Base-by-base conservation (phyloP, 768 basidiomycete species). In the Suillus subluteus region DNA sequence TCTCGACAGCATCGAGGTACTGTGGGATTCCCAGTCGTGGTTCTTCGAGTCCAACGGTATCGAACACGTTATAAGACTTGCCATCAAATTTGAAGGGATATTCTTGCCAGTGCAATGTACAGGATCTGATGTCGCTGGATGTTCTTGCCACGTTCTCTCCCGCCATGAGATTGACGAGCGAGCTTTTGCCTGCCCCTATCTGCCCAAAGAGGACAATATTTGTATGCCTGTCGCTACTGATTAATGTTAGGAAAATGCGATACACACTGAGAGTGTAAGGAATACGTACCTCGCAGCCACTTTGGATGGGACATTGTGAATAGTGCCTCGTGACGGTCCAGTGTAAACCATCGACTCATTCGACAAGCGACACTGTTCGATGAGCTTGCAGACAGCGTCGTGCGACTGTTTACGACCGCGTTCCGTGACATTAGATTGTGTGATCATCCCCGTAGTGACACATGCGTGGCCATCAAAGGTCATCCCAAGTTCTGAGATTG, bases 61-160 rank as follows among this genome's bases (percentile, higher is more conserved):
- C 40, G 15, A 15, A 41, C 40, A 41, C 40, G 0, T 15, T 41
- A 13, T 15, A 41, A 6, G 65, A 44, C 59, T 63, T 52, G 41
- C 26, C 35, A 48, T 70, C 67, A 18, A 79, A 73, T n/a, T 64
- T 23, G 62, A 76, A 68, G 11, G 63, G n/a, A 62, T 83, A 78
- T 1, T 65, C 44, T 3, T 68, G 71, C 41, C 69, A 74, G 7
- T 73, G 59, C 68, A 82, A 76, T 1, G 83, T 83, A 67, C 76
- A 80, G 0, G 81, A 80, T 1, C 69, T 65, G 0, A 78, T 76
- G 9, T 73, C 69, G 7, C 70, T 69, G 44, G 75, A 37, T 37
- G 37, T 37, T 11, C 9, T 37, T 37, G 37, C 37, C 2, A 37
- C 37, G 37, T 37, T 37, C 9, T 37, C 8, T 37, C 37, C 41